Evolutionary conservation across 495 filamentous ascomycete species (phyloP).

Genomic region (Collariella sp.): DNA sequence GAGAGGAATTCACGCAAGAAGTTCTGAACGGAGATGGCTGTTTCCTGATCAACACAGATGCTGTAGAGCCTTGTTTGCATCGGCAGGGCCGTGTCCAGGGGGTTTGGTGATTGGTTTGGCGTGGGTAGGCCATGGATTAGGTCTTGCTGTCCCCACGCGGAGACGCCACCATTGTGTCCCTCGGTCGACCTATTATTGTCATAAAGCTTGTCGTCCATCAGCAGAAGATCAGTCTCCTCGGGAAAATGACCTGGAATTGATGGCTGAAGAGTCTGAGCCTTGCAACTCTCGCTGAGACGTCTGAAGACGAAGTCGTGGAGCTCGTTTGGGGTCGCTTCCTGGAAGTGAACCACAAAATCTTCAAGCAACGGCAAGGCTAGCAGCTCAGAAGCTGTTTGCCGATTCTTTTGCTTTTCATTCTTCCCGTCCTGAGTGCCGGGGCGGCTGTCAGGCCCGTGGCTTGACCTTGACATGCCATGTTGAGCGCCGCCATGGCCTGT

Average conservation of each 20-base stretch:
- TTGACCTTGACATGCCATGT: background rate
- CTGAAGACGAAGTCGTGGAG: conserved; percentile 25
- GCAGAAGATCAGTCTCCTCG: background rate
- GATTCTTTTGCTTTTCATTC: background rate
- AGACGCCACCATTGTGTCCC: background rate
- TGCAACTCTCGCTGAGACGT: conserved; percentile 7
- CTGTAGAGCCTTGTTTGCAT: conserved; percentile 25
- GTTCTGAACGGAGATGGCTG: conserved; percentile 38
- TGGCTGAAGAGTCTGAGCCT: conserved; percentile 23
- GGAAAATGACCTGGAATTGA: conserved; percentile 13
- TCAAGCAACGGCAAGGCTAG: conserved; percentile 36
- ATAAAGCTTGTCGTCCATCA: background rate
- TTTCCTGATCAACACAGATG: conserved; percentile 27
- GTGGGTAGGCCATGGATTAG: conserved; percentile 12
- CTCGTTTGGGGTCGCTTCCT: conserved; percentile 19
- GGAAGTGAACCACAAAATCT: conserved; percentile 36
- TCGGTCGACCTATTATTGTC: background rate
- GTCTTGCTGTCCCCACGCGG: background rate
- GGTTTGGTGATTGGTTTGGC: conserved; percentile 14
- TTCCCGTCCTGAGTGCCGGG: background rate
- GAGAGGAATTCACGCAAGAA: conserved; percentile 33
- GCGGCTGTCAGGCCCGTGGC: background rate
- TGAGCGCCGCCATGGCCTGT: background rate
- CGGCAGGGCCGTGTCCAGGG: conserved; percentile 9
- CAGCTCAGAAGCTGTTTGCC: no score